A percentile compares a stretch with the other conserved stretches of the same genome.
phyloP scores from a whole-genome alignment of 176 grass and related monocot species.

The Pontederia paniculata region DNA sequence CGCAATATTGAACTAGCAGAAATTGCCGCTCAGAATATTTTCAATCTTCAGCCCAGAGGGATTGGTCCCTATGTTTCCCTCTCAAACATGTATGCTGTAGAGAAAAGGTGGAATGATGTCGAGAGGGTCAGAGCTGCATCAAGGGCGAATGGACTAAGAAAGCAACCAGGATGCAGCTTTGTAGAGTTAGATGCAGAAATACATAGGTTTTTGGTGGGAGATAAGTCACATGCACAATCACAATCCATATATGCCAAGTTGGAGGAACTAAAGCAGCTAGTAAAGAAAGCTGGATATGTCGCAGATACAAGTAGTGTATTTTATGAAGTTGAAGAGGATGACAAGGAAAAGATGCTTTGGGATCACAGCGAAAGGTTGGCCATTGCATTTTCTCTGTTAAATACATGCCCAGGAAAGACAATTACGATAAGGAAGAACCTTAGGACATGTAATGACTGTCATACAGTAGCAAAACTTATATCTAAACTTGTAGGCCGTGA shows the following conservation, averaged over 20 bases:
- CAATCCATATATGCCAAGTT: slow-evolving; percentile 9
- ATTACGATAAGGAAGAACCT: slow-evolving; percentile 10
- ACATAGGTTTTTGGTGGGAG: slow-evolving; percentile 14
- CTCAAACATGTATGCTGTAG: slow-evolving; percentile 16
- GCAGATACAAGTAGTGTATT: slow-evolving; percentile 7
- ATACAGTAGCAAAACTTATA: slow-evolving; percentile 2
- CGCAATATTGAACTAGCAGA: slow-evolving; percentile 22
- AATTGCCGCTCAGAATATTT: slow-evolving; percentile 16
- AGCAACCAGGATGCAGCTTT: slow-evolving; percentile 22
- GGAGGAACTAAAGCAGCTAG: slow-evolving; percentile 1
- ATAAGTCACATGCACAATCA: slow-evolving; percentile 12
- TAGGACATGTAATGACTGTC: slow-evolving; percentile 6
- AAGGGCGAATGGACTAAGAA: slow-evolving; percentile 17
- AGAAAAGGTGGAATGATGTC: slow-evolving; percentile 21
- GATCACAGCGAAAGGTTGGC: slow-evolving; percentile 20
- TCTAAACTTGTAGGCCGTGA: slow-evolving; percentile 4
- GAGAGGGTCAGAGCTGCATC: slow-evolving; percentile 11
- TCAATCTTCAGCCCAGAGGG: slow-evolving; percentile 8
- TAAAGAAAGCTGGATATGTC: slow-evolving; percentile 17
- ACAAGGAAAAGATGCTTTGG: slow-evolving; percentile 15
- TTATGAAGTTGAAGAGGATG: slow-evolving; percentile 13
- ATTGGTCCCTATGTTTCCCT: slow-evolving; percentile 22
- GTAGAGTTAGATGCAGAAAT: slow-evolving; percentile 11
- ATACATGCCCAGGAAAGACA: not conserved
- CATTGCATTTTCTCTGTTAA: slow-evolving; percentile 12